Base-by-base conservation (phyloP, 2,329 filamentous ascomycete species). In the Kalaharituber pfeilii region DNA sequence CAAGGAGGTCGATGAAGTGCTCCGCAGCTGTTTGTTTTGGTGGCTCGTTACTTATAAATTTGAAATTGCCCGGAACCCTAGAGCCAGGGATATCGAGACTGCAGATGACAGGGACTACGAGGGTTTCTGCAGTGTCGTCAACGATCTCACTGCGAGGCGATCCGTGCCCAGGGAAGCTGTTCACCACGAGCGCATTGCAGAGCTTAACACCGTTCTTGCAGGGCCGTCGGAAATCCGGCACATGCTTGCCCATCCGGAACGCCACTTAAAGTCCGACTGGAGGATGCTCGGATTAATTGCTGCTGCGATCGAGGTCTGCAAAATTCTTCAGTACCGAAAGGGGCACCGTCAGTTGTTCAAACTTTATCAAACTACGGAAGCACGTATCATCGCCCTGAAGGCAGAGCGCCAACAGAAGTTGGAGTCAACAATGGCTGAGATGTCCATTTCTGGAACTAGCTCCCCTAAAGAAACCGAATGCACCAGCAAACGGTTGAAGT, bases 231-330 rank as follows among this genome's bases (percentile, higher is more conserved):
- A 55, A 50, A 55, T 55, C 25, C 22, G 53, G 20, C 53, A 55
- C 30, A 33, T 55, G 33, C 36, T 29, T 18, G 51, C 51, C 24
- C 53, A 55, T 33, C 49, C 51, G 11, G 33, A 29, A 22, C 22
- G 53, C n/a, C 51, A 55, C 25, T n/a, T 52, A 11, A 55, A 55
- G 26, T 50, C 53, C 11, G 53, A 55, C 26, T 25, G 33, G 24
- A 42, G 53, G 28, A 50, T 55, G 25, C 36, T 55, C 8, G 53
- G 53, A 9, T 55, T 55, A 9, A 55, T 55, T 29, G 53, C 53
- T 24, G 53, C 53, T n/a, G 53, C 51, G 15, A 52, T 27, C 30
- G 53, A 55, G 49, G 51, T 55, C 27, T 55, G 53, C 50, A 44
- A 50, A 39, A 52, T 55, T 20, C 49, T 55, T 2, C 22, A 47